phyloP scores from a whole-genome alignment of 257 asterid genomes.

The Oldenlandia corymbosa region DNA sequence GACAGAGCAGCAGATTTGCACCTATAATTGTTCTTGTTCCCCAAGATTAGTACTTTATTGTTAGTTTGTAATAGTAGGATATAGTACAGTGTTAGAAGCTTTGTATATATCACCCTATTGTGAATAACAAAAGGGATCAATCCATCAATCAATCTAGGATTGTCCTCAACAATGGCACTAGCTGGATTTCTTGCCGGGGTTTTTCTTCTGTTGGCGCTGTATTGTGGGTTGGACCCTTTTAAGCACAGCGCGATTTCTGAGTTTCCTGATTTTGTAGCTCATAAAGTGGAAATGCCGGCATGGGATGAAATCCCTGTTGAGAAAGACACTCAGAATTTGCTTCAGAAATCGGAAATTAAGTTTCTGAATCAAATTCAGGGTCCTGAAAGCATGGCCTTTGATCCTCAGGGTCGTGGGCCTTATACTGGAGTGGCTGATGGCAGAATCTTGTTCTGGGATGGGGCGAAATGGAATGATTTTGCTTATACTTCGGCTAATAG shows the following conservation, averaged over 20 bases:
- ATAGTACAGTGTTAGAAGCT: not conserved
- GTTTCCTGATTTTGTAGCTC: slow-evolving; percentile 60
- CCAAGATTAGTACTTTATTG: not conserved
- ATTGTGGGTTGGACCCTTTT: slow-evolving; percentile 90
- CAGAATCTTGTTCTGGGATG: slow-evolving; percentile 80
- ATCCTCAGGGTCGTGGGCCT: slow-evolving; percentile 84
- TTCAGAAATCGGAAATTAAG: slow-evolving; percentile 78
- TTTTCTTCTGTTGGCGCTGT: slow-evolving; percentile 53
- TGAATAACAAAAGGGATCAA: too few relatives aligned
- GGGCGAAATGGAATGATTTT: slow-evolving; percentile 65
- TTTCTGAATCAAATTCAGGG: slow-evolving; percentile 75
- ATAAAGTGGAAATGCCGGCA: slow-evolving; percentile 59
- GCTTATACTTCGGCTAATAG: slow-evolving; percentile 87
- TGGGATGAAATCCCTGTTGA: slow-evolving; percentile 65
- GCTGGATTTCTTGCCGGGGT: slow-evolving; percentile 38
- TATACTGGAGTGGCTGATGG: slow-evolving; percentile 96
- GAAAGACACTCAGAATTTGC: slow-evolving; percentile 49
- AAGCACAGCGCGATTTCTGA: slow-evolving; percentile 55
- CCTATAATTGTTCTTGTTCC: not conserved
- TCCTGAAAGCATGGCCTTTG: slow-evolving; percentile 87
- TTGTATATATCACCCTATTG: not conserved
- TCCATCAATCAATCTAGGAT: not conserved
- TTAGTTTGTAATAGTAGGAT: too few relatives aligned
- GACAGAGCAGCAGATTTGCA: not conserved
- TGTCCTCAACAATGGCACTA: slow-evolving; percentile 32